These are phyloP conservation scores for Populus simonii DNA, from an alignment of 345 rosid species.

Conservation along the genomic window DNA sequence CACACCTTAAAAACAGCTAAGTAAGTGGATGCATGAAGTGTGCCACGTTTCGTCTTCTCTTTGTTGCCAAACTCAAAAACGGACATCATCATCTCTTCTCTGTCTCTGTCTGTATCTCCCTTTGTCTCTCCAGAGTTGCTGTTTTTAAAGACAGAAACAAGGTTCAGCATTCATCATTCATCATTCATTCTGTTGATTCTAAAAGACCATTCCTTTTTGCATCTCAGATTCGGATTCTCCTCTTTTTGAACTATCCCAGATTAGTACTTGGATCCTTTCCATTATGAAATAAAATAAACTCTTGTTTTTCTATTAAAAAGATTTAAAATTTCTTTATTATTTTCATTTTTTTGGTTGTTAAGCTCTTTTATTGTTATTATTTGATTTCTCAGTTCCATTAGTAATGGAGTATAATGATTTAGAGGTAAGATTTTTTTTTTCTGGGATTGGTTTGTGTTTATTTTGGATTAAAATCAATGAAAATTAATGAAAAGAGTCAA, in stretches of 20 bases:
- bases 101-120: conserved; percentile 36
- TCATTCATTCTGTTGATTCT: neutral
- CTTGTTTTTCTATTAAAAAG: conserved; percentile 8
- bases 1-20: neutral
- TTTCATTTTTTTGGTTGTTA: neutral
- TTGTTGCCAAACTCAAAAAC: conserved; percentile 23
- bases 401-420: neutral
- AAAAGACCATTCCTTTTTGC: neutral
- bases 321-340: conserved; percentile 22
- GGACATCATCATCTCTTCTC: conserved; percentile 16
- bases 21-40: conserved; percentile 26
- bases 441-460: neutral
- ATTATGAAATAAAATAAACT: neutral
- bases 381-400: conserved; percentile 14
- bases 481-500: neutral
- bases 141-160: conserved; percentile 28
- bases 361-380: neutral
- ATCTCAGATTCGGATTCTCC: conserved; percentile 43
- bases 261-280: conserved; percentile 39
- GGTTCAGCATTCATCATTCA: neutral
- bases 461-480: neutral
- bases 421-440: conserved; percentile 4
- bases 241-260: conserved; percentile 14
- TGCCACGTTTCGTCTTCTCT: conserved; percentile 56
- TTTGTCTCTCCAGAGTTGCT: conserved; percentile 28